phyloP scores from a whole-genome alignment of 1,284 basidiomycete species.

The Ganoderma boninense region DNA sequence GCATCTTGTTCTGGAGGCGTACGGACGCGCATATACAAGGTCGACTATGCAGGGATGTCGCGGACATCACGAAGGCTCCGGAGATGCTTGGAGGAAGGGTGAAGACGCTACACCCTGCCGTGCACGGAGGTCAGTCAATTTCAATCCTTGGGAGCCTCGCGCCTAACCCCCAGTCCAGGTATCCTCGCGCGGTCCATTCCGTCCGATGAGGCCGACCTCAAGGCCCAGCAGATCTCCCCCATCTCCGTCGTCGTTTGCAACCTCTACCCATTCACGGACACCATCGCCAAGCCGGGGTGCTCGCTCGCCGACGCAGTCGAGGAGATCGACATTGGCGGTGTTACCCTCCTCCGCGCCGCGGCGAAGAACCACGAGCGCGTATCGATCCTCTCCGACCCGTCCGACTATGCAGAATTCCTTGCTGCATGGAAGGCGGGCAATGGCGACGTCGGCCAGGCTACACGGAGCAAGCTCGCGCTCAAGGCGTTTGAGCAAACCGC shows the following conservation, averaged over 20 bases:
- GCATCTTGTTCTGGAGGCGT: neutral
- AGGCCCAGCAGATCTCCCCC: constrained; percentile 83
- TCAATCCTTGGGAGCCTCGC: neutral
- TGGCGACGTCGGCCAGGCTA: constrained; percentile 75
- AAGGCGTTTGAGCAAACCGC: constrained; percentile 99
- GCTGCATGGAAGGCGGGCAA: constrained; percentile 74
- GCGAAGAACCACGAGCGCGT: constrained; percentile 99
- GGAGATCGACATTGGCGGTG: constrained; percentile 99
- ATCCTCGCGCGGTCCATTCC: constrained; percentile 91
- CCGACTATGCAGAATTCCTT: constrained; percentile 91
- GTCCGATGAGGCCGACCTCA: constrained; percentile 87
- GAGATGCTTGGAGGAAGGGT: constrained; percentile 99
- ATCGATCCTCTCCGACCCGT: constrained; percentile 91
- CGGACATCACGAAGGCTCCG: constrained; percentile 98
- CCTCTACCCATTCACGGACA: constrained; percentile 96
- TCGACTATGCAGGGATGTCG: constrained; percentile 81
- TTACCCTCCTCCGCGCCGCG: constrained; percentile 96
- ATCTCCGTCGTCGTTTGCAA: constrained; percentile 99
- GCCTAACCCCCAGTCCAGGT: constrained; percentile 52
- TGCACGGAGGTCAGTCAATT: constrained; percentile 85
- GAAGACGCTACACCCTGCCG: constrained; percentile 98
- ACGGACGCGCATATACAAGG: neutral
- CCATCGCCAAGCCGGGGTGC: constrained; percentile 89
- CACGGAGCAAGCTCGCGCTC: constrained; percentile 87
- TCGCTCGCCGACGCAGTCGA: constrained; percentile 94